Base-by-base conservation (phyloP, 202 grass and related monocot species). In the Panicum virgatum region DNA sequence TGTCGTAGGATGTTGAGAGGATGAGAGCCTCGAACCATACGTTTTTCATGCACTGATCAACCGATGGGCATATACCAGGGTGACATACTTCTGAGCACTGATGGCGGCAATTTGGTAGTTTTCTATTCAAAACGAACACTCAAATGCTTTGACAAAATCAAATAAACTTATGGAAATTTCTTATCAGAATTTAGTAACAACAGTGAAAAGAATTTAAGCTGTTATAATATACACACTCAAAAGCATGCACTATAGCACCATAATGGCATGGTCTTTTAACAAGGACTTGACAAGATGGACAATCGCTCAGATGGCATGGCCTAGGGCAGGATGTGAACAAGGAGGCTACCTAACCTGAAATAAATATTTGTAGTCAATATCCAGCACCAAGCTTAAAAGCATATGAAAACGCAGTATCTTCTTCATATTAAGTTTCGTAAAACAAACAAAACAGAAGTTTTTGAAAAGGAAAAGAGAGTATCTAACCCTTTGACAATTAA, bases 71-170 rank as follows among this genome's bases (percentile, higher is more conserved):
- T 62, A 76, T 80, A 88, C 86, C 95, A 84, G 92, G 95, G 90
- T 98, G 95, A 52, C 95, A 98, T 68, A 91, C 84, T 90, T 98
- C 90, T 80, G 95, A 98, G 73, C 95, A 98, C 39, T 94, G 80
- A 80, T 98, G 95, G 65, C 90, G 72, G 20, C 95, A 98, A 66
- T 86, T 98, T 58, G 90, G 76, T 65, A 98, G 91, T 76, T 98
- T 98, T 62, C 94, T 97, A 86, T 62, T 63, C 26, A 51, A 67
- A 87, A 12, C 51, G 47, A 26, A 84, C 62, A 27, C 65, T 18
- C 10, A 63, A 82, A 73, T 87, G 65, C 5, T n/a, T 73, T 25
- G 54, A 25, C 74, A 29, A 37, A 42, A 66, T 57, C 23, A 62
- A 65, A 60, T 45, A 4, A 26, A 62, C 16, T 36, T 27, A 44